A percentile compares a stretch with the other conserved stretches of the same genome.
Conservation (phyloP, 345 rosid genomes). For the Dimocarpus longan region DNA sequence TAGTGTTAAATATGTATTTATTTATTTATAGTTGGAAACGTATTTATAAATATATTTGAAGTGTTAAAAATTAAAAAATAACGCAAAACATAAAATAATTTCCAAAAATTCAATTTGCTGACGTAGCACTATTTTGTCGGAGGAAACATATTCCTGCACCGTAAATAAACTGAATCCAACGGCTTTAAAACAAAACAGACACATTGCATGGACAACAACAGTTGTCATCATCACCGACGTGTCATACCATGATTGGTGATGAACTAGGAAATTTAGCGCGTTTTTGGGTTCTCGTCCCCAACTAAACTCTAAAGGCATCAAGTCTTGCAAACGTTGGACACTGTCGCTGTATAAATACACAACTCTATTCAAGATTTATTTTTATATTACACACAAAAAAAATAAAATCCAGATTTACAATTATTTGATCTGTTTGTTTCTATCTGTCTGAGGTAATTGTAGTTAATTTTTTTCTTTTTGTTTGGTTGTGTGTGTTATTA, state of each 20-base stretch:
- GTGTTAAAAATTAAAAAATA: too few species aligned
- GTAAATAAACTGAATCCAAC: too few species aligned
- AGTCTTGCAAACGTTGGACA: neutral
- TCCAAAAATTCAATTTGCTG: neutral
- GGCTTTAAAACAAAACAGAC: neutral
- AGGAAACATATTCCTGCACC: too few species aligned
- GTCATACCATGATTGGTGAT: neutral
- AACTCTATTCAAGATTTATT: neutral
- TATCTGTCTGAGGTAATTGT: neutral
- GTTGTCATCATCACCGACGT: neutral
- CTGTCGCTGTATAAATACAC: neutral
- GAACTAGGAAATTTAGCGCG: neutral
- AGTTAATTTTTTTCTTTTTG: neutral
- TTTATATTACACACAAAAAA: too few species aligned
- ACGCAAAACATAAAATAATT: too few species aligned
- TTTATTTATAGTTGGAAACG: too few species aligned
- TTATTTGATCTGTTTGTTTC: neutral
- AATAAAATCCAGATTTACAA: too few species aligned
- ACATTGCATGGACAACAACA: neutral
- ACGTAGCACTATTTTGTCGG: neutral
- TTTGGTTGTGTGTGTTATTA: slow-evolving; percentile 7
- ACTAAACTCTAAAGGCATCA: neutral
- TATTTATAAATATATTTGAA: too few species aligned
- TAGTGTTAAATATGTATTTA: too few species aligned
- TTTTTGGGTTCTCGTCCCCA: neutral